phyloP scores from a whole-genome alignment of 192 early-diverging fungal species.

The Pilaira anomala region DNA sequence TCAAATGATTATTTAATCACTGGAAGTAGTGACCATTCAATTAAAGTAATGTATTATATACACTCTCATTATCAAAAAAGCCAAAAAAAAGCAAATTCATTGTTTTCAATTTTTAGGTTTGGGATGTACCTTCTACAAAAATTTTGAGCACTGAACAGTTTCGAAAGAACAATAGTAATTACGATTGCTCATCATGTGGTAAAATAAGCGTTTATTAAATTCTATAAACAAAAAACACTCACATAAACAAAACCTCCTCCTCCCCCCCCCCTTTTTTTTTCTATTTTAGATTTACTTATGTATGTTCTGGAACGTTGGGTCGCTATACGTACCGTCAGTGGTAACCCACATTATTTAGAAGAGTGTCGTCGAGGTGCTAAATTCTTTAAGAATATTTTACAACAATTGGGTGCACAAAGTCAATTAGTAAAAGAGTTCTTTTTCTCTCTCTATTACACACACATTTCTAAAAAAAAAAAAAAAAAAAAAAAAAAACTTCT shows the following conservation, averaged over 20 bases:
- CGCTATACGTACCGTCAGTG: constrained; percentile 60
- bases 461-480: neutral
- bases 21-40: constrained; percentile 54
- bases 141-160: neutral
- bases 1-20: constrained; percentile 50
- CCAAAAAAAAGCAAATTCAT: too few relatives aligned
- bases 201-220: too few relatives aligned
- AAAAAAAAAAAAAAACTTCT: neutral
- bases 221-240: neutral
- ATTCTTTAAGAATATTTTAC: constrained; percentile 60
- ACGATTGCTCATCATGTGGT: constrained; percentile 15
- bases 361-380: constrained; percentile 69
- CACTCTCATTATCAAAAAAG: too few relatives aligned
- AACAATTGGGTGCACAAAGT: constrained; percentile 62
- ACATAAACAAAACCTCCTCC: neutral
- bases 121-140: neutral
- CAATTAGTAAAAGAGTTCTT: constrained; percentile 1
- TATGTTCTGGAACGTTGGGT: constrained; percentile 65
- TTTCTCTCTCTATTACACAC: neutral
- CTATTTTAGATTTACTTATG: constrained; percentile 44
- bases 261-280: too few relatives aligned
- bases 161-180: neutral
- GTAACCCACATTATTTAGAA: constrained; percentile 57
- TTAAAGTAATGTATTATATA: constrained; percentile 43
- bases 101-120: neutral